phyloP scores from a whole-genome alignment of 768 basidiomycete genomes.

The Tephrocybe sp. region DNA sequence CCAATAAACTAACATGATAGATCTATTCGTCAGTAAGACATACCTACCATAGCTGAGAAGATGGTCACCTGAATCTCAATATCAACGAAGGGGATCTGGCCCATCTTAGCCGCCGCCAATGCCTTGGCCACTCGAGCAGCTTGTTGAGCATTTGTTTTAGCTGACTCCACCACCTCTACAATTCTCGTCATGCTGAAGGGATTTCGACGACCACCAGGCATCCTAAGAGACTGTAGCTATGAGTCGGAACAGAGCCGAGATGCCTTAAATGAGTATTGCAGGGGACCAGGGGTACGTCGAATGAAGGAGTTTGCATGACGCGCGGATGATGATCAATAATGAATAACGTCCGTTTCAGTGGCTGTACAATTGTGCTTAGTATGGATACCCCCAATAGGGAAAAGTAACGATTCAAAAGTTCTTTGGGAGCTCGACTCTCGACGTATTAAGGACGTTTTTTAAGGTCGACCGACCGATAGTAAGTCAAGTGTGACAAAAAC shows the following conservation, averaged over 20 bases:
- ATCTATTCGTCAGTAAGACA: background rate
- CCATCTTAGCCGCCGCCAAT: conserved; percentile 28
- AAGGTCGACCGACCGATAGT: no score
- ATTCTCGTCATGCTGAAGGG: conserved; percentile 34
- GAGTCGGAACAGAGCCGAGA: background rate
- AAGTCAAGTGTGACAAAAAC: no score
- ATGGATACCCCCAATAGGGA: no score
- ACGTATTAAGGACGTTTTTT: no score
- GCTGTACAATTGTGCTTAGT: no score
- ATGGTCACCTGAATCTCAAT: conserved; percentile 49
- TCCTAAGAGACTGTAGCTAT: background rate
- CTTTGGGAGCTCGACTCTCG: no score
- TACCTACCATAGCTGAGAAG: background rate
- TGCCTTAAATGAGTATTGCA: no score
- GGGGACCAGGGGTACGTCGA: no score
- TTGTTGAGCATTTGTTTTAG: conserved; percentile 30
- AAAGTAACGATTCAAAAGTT: no score
- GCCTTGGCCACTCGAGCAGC: conserved; percentile 27
- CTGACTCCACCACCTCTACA: conserved; percentile 28
- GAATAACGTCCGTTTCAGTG: no score
- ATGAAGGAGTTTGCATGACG: no score
- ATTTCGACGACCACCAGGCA: conserved; percentile 27
- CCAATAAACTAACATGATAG: conserved; percentile 56
- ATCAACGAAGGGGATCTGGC: conserved; percentile 51
- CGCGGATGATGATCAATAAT: no score